Evolutionary conservation across 169 alveolate genomes (phyloP).

Genomic region (Plasmodium sp.): DNA sequence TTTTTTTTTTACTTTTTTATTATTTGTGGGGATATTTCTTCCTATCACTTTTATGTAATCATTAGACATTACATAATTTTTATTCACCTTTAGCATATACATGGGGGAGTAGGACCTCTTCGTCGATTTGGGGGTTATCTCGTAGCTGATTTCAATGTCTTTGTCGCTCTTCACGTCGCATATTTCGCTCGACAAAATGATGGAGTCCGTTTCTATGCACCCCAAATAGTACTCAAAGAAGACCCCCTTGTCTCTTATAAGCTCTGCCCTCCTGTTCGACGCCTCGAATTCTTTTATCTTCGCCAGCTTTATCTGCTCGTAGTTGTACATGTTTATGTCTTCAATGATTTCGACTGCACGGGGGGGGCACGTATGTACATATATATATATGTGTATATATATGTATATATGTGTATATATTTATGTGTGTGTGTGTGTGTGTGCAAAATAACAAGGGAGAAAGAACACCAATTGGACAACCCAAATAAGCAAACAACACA

Average conservation of each 20-base stretch:
- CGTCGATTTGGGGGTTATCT: slow-evolving; percentile 49
- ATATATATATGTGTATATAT: no score
- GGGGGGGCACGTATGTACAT: not conserved
- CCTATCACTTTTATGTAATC: slow-evolving; percentile 58
- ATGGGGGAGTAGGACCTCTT: slow-evolving; percentile 61
- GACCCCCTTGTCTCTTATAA: slow-evolving; percentile 55
- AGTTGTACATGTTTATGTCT: slow-evolving; percentile 15
- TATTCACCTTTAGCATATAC: slow-evolving; percentile 49
- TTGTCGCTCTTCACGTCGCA: slow-evolving; percentile 52
- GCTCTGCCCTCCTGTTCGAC: slow-evolving; percentile 21
- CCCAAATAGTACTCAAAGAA: slow-evolving; percentile 62
- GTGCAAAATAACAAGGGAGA: not conserved
- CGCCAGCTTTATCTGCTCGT: slow-evolving; percentile 29
- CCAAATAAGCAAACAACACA: not conserved
- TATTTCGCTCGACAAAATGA: slow-evolving; percentile 55
- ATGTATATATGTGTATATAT: no score
- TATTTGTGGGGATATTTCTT: slow-evolving; percentile 42
- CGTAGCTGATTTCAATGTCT: slow-evolving; percentile 36
- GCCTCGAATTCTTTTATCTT: slow-evolving; percentile 41
- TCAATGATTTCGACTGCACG: slow-evolving; percentile 48
- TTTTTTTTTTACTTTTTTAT: slow-evolving; percentile 38
- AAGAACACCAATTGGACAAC: not conserved
- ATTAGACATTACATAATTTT: slow-evolving; percentile 47
- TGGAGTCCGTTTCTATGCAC: slow-evolving; percentile 65
- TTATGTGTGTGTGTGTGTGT: not conserved